A percentile compares a stretch with the other conserved stretches of the same genome.
Conservation (phyloP, 345 rosid genomes). For the Moricandia arvensis region DNA sequence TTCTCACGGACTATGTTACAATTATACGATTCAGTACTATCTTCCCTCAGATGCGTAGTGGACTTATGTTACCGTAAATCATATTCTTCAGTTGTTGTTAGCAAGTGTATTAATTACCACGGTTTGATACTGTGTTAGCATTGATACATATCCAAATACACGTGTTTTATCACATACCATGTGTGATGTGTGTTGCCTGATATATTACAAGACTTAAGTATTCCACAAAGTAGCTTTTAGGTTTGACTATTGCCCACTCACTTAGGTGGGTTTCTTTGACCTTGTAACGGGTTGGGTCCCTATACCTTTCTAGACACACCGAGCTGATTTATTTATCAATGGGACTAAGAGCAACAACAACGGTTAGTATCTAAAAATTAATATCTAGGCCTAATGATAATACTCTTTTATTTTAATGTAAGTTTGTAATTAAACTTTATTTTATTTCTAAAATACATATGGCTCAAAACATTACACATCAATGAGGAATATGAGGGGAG, state of each 20-base stretch:
- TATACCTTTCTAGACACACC: constrained; percentile 10
- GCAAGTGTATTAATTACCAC: not conserved
- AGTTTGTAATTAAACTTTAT: no score
- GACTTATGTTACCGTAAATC: constrained; percentile 6
- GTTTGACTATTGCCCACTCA: constrained; percentile 30
- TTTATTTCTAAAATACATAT: no score
- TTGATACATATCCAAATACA: not conserved
- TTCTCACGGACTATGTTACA: not conserved
- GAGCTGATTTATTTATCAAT: constrained; percentile 17
- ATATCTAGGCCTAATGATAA: no score
- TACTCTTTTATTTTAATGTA: no score
- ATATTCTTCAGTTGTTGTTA: constrained; percentile 4
- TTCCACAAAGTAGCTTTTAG: constrained; percentile 27
- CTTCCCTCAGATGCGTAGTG: not conserved
- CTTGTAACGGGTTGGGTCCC: constrained; percentile 30
- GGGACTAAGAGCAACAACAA: not conserved
- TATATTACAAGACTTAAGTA: constrained; percentile 15
- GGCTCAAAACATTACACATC: no score
- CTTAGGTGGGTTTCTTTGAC: constrained; percentile 14
- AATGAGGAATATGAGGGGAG: no score
- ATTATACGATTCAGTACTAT: not conserved
- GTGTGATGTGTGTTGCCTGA: constrained; percentile 20
- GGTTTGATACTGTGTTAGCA: not conserved
- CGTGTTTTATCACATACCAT: constrained; percentile 7
- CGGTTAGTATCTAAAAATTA: no score